Conservation (phyloP, 768 basidiomycete species). For the Leccinum uliginosum region DNA sequence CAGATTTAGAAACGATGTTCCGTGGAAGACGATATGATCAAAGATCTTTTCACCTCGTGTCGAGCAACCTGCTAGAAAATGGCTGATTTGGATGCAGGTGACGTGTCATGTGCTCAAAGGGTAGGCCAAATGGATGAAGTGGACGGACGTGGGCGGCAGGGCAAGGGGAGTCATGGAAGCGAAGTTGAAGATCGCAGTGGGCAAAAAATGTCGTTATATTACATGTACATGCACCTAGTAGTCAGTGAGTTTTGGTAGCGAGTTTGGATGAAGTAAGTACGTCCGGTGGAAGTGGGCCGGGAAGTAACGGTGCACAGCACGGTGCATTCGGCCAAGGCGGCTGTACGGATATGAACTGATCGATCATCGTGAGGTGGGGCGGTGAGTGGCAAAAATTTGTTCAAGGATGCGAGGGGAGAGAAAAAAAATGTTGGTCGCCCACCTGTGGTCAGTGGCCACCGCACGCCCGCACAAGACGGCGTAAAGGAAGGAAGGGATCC, state of each 20-base stretch:
- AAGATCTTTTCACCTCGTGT: slow-evolving; percentile 31
- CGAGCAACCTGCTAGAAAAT: slow-evolving; percentile 17
- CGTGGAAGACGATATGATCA: slow-evolving; percentile 21
- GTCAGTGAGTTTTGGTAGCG: slow-evolving; percentile 7
- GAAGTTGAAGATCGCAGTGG: slow-evolving; percentile 14
- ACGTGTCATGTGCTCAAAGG: slow-evolving; percentile 27
- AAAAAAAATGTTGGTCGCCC: neutral
- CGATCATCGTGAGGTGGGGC: slow-evolving; percentile 11
- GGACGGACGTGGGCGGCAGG: slow-evolving; percentile 23
- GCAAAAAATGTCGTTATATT: slow-evolving; percentile 13
- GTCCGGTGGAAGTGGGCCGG: slow-evolving; percentile 13
- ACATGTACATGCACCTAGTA: slow-evolving; percentile 13
- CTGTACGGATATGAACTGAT: slow-evolving; percentile 30
- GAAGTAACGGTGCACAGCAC: slow-evolving; percentile 21
- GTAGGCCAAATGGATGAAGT: slow-evolving; percentile 18
- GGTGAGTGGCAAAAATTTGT: slow-evolving; percentile 21
- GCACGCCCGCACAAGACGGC: slow-evolving; percentile 1
- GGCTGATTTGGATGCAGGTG: slow-evolving; percentile 23
- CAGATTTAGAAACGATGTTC: slow-evolving; percentile 21
- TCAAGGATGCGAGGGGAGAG: slow-evolving; percentile 2
- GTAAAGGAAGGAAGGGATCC: neutral
- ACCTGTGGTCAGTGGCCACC: neutral
- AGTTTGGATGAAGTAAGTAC: slow-evolving; percentile 6
- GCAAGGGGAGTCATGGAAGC: slow-evolving; percentile 23
- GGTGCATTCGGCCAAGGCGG: slow-evolving; percentile 28